These are phyloP conservation scores for Mantamonas sphyraenae DNA, from an alignment of 78 protist genomes.

Conservation along the genomic window DNA sequence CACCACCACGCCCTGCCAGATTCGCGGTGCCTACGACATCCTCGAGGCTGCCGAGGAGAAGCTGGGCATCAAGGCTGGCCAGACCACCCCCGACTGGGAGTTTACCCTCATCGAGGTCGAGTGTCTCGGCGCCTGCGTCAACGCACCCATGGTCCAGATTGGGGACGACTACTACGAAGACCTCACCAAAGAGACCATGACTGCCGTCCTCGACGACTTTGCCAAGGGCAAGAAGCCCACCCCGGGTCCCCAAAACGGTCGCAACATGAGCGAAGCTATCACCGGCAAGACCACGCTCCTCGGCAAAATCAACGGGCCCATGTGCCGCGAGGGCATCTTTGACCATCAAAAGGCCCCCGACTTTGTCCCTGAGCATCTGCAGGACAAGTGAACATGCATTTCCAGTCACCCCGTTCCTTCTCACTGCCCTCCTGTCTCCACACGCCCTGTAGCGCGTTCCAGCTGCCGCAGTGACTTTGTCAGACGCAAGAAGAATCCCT, in stretches of 20 bases:
- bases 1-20: conserved; percentile 95
- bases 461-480: too few species aligned
- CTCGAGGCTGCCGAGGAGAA: conserved; percentile 34
- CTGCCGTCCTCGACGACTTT: conserved; percentile 17
- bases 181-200: conserved; percentile 27
- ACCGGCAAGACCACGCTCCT: conserved; percentile 2
- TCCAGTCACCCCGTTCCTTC: too few species aligned
- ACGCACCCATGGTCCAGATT: conserved; percentile 92
- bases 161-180: conserved; percentile 73
- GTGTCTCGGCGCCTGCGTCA: conserved; percentile 95
- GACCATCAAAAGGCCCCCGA: too few species aligned
- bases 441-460: too few species aligned
- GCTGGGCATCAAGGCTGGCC: conserved; percentile 37
- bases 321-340: conserved; percentile 16
- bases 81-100: conserved; percentile 65
- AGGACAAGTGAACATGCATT: too few species aligned
- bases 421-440: too few species aligned
- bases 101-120: conserved; percentile 92
- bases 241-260: conserved; percentile 18
- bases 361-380: too few species aligned
- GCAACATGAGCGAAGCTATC: background rate
- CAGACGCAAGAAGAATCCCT: too few species aligned
- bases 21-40: conserved; percentile 72
- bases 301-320: background rate
- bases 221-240: conserved; percentile 7